A percentile compares a stretch with the other conserved stretches of the same genome.
Conservation (phyloP, 441 rosid genomes). For the Arabidopsis lyrata region DNA sequence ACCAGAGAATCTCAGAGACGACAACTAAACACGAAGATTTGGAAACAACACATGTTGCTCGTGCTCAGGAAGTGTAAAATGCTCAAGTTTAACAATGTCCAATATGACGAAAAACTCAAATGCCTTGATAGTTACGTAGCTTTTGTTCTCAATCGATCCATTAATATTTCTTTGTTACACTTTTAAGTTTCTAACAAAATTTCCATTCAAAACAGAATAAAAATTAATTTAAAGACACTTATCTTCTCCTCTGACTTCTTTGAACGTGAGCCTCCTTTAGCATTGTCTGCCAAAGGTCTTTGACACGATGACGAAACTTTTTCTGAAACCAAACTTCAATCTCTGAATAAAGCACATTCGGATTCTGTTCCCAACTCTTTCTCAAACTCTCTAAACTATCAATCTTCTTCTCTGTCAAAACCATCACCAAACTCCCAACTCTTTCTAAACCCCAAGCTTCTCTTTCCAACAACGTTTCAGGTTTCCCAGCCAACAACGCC, state of each 20-base stretch:
- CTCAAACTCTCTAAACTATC: constrained; percentile 59
- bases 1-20: too few species aligned
- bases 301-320: constrained; percentile 55
- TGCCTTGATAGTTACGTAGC: too few species aligned
- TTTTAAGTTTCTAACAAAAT: too few species aligned
- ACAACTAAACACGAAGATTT: too few species aligned
- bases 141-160: too few species aligned
- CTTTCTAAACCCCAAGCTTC: constrained; percentile 68
- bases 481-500: constrained; percentile 63
- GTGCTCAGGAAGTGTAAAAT: too few species aligned
- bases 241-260: constrained; percentile 15
- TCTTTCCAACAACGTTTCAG: constrained; percentile 61
- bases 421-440: constrained; percentile 66
- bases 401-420: constrained; percentile 53
- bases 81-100: too few species aligned
- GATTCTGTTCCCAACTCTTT: constrained; percentile 61
- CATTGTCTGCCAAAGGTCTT: constrained; percentile 70
- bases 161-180: too few species aligned
- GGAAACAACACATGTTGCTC: too few species aligned
- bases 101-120: too few species aligned
- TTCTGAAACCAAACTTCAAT: constrained; percentile 80
- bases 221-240: not conserved
- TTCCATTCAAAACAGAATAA: not conserved
- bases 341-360: constrained; percentile 57
- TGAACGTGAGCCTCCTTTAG: constrained; percentile 53